Conservation (phyloP, 2,329 filamentous ascomycete genomes). For the Cercospora sojina region DNA sequence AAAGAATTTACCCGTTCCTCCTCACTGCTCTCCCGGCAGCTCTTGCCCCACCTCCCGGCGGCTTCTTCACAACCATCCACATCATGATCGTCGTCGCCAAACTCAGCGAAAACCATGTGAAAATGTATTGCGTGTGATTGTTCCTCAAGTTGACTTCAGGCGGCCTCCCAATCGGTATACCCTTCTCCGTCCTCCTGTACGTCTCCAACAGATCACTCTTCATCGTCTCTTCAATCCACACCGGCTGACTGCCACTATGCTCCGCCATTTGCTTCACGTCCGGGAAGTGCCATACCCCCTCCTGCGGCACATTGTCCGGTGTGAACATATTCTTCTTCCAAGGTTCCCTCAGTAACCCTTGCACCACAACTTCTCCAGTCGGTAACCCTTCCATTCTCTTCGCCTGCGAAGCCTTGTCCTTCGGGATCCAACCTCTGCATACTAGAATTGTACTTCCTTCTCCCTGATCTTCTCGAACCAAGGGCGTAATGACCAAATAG, state of each 20-base stretch:
- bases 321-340: conserved; percentile 99
- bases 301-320: conserved; percentile 79
- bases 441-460: conserved; percentile 67
- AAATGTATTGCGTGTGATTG: conserved; percentile 97
- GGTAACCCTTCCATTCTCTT: conserved; percentile 65
- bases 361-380: conserved; percentile 68
- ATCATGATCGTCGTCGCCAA: conserved; percentile 88
- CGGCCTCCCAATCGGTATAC: conserved; percentile 83
- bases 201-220: conserved; percentile 74
- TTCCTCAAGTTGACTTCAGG: conserved; percentile 92
- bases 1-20: conserved; percentile 1
- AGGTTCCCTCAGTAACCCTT: conserved; percentile 82
- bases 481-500: conserved; percentile 85
- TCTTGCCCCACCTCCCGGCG: conserved; percentile 48
- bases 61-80: conserved; percentile 91
- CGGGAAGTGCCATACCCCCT: conserved; percentile 89
- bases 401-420: conserved; percentile 66
- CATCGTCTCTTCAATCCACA: conserved; percentile 97
- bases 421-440: conserved; percentile 88
- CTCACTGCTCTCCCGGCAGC: conserved; percentile 2
- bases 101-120: conserved; percentile 90
- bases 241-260: conserved; percentile 75
- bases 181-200: conserved; percentile 73
- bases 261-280: conserved; percentile 89
- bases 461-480: conserved; percentile 65